Evolutionary conservation across 495 filamentous ascomycete genomes (phyloP), one percentile per base, ranked within the genome.

Genomic region (Aspergillus bridgeri): DNA sequence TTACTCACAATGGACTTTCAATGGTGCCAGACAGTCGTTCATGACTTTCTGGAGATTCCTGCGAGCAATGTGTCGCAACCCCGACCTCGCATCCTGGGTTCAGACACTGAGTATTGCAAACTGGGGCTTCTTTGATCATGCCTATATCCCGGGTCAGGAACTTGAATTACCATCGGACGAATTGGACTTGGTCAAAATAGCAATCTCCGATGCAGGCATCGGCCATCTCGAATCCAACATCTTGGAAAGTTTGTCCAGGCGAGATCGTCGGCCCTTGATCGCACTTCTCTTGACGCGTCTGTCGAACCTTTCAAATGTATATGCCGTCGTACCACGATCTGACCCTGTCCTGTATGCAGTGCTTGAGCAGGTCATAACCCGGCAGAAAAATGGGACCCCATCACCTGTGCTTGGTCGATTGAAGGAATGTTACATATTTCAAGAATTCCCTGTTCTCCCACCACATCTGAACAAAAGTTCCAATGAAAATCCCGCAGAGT

Each of bases 1-100:
- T 20, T 52, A 52, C 49, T 38, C 23, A 11, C 3, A 52, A 52
- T 52, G 49, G 49, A 29, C 49, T 3, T 52, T 29, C 29, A 52
- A 52, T 52, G 49, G 49, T 38, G 49, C 49, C 7, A 22, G 49
- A 18, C 23, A 52, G 13, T 38, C 49, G 22, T 33, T 25, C 27
- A 25, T 29, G 49, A 29, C 23, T 7, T 25, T 52, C 18, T 52
- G 49, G 49, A 25, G 20, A 8, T 52, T 52, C 19, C 22, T 52
- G 11, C 49, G 49, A 19, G 38, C 49, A 33, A 52, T 52, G 19
- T 25, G 23, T 19, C 19, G 23, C 49, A 25, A 33, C 27, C 49
- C 49, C 18, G 11, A 27, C 29, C 22, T 52, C 7, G 49, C 49
- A 25, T 7, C 23, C 13, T 20, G 7, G 9, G 49, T 52, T 24